Percentiles rank a stretch among this genome's conserved stretches.
Conservation (phyloP, 2,329 filamentous ascomycete genomes). For the Metarhizium anisopliae region DNA sequence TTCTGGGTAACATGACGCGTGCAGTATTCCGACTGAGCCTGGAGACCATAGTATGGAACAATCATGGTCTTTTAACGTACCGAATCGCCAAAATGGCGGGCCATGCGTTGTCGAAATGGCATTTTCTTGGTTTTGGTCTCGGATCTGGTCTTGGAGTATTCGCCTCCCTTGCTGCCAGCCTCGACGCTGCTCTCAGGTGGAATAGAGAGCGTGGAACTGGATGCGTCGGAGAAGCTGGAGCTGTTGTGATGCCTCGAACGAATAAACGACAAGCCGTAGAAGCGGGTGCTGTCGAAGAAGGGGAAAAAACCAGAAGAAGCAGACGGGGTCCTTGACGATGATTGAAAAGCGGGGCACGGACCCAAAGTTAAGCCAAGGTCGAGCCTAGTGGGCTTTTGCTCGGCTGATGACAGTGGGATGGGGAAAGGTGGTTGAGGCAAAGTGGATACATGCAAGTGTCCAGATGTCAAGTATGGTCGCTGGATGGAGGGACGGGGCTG, state of each 20-base stretch:
- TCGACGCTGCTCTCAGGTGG: not conserved
- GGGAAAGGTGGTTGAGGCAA: not conserved
- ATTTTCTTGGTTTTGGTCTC: slow-evolving; percentile 15
- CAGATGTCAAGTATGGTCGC: too few species aligned
- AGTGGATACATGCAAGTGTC: too few species aligned
- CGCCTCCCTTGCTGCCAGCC: not conserved
- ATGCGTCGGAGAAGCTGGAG: slow-evolving; percentile 5
- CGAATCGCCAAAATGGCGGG: slow-evolving; percentile 38
- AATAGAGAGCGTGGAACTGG: not conserved
- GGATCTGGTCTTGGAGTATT: not conserved
- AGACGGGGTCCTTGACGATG: slow-evolving; percentile 1
- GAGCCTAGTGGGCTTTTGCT: not conserved
- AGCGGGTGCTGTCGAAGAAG: slow-evolving; percentile 3
- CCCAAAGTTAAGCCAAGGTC: not conserved
- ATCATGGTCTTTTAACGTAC: slow-evolving; percentile 21
- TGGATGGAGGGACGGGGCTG: too few species aligned
- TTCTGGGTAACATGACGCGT: not conserved
- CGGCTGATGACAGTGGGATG: not conserved
- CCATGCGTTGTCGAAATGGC: slow-evolving; percentile 33
- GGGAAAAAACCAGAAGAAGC: not conserved
- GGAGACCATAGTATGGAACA: not conserved
- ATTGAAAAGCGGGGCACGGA: slow-evolving; percentile 4
- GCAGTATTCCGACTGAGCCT: not conserved
- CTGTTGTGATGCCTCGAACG: slow-evolving; percentile 4
- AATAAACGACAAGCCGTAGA: slow-evolving; percentile 5